phyloP scores from a whole-genome alignment of 768 basidiomycete species.

The Termitomyces sp. region DNA sequence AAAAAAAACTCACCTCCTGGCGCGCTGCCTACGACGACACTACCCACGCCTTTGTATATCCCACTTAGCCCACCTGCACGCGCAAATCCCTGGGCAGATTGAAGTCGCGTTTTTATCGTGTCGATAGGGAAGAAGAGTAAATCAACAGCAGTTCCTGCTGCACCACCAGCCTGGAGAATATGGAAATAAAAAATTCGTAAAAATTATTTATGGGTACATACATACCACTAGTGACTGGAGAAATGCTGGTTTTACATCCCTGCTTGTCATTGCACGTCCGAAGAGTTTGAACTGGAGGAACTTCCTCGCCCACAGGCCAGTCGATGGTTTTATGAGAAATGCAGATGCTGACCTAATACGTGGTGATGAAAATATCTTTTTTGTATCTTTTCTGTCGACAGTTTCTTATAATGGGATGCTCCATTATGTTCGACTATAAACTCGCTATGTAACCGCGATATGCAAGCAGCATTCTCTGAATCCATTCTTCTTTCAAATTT shows the following conservation, averaged over 20 bases:
- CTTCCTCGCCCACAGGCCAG: not conserved
- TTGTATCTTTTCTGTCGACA: too few relatives aligned
- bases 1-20: conserved; percentile 70
- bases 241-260: conserved; percentile 24
- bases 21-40: conserved; percentile 91
- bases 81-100: conserved; percentile 83
- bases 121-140: conserved; percentile 96
- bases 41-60: conserved; percentile 91
- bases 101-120: conserved; percentile 93
- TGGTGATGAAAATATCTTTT: not conserved
- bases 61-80: conserved; percentile 85
- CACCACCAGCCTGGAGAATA: conserved; percentile 43
- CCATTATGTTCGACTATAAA: too few relatives aligned
- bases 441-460: too few relatives aligned
- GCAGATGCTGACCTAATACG: not conserved
- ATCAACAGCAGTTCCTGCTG: conserved; percentile 93
- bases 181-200: not conserved
- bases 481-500: too few relatives aligned
- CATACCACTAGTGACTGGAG: conserved; percentile 27
- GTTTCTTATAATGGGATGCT: too few relatives aligned
- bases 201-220: not conserved
- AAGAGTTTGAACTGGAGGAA: not conserved
- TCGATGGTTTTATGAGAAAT: not conserved
- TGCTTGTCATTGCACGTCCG: conserved; percentile 1
- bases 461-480: too few relatives aligned